Conservation (phyloP, 164 flowering plant genomes). For the Magnolia kwangsiensis region DNA sequence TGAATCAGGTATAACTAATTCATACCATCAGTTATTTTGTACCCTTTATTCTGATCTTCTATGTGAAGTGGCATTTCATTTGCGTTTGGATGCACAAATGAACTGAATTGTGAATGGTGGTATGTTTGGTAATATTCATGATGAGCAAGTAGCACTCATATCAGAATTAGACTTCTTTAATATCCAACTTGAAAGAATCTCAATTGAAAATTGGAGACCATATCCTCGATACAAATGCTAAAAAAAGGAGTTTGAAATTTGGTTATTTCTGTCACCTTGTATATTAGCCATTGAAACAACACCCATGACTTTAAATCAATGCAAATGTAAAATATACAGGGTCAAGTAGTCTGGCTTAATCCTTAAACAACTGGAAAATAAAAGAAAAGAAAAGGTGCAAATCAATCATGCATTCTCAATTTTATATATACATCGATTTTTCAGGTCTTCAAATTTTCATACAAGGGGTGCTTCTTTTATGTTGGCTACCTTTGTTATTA, state of each 20-base stretch:
- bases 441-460: too few species aligned
- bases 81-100: neutral
- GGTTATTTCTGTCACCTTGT: neutral
- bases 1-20: constrained; percentile 49
- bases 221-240: too few species aligned
- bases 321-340: neutral
- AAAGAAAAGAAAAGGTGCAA: too few species aligned
- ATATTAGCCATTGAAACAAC: neutral
- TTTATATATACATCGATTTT: too few species aligned
- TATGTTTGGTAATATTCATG: too few species aligned
- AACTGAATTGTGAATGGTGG: neutral
- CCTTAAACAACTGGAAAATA: too few species aligned
- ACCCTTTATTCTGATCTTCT: neutral
- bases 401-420: too few species aligned
- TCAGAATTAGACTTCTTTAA: neutral
- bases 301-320: neutral
- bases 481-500: too few species aligned
- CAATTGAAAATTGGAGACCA: too few species aligned
- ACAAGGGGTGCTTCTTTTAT: too few species aligned
- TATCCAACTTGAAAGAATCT: neutral
- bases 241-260: too few species aligned
- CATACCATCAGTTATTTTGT: neutral
- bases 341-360: neutral
- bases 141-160: neutral
- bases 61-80: neutral